Evolutionary conservation across 2,329 filamentous ascomycete genomes (phyloP).

Genomic region (Calonectria pseudoturangicola): DNA sequence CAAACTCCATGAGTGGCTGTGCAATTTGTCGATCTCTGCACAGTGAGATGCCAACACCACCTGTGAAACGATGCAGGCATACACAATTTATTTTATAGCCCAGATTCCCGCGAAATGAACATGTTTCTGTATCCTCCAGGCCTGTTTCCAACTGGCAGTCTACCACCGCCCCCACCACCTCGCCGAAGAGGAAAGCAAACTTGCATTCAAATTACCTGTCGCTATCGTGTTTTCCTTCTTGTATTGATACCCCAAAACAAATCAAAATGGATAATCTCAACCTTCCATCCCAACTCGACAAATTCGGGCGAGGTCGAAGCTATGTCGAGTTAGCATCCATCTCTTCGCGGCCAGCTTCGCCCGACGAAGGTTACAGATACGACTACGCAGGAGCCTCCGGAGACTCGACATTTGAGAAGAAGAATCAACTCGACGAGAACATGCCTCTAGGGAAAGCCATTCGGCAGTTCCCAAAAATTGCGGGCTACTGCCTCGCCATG

Average conservation of each 20-base stretch:
- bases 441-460: conserved; percentile 54
- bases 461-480: conserved; percentile 53
- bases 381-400: conserved; percentile 17
- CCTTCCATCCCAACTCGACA: neutral
- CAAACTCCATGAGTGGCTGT: conserved; percentile 1
- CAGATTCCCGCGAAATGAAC: no score
- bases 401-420: neutral
- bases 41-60: neutral
- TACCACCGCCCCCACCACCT: no score
- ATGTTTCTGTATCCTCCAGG: neutral
- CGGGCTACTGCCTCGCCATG: conserved; percentile 53
- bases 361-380: conserved; percentile 33
- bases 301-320: neutral
- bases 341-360: conserved; percentile 32
- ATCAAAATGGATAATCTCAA: neutral
- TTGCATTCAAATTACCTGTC: neutral
- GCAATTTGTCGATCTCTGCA: neutral
- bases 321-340: conserved; percentile 28
- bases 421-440: conserved; percentile 41
- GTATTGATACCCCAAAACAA: no score
- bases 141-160: neutral
- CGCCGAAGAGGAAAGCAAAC: no score
- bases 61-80: neutral
- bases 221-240: no score
- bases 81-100: neutral